phyloP scores from a whole-genome alignment of 176 grass and related monocot species.

The Aegilops bicornis region DNA sequence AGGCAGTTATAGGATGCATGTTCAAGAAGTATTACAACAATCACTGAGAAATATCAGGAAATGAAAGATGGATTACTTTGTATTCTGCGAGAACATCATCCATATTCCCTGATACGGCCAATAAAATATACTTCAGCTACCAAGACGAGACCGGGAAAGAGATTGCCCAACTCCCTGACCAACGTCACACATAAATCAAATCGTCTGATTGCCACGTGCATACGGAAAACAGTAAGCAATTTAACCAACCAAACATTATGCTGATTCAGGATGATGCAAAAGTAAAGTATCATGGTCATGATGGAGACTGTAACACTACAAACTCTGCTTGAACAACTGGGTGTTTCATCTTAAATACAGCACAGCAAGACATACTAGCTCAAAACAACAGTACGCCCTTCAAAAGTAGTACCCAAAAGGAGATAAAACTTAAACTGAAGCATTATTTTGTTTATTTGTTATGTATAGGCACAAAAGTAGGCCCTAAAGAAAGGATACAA shows the following conservation, averaged over 20 bases:
- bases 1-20: constrained; percentile 25
- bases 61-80: constrained; percentile 60
- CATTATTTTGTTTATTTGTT: constrained; percentile 25
- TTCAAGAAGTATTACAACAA: constrained; percentile 38
- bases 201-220: constrained; percentile 9
- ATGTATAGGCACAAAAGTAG: constrained; percentile 6
- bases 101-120: constrained; percentile 91
- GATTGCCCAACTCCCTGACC: constrained; percentile 62
- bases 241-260: constrained; percentile 7
- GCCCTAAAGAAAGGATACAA: constrained; percentile 11
- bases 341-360: constrained; percentile 17
- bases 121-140: constrained; percentile 77
- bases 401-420: constrained; percentile 12
- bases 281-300: constrained; percentile 2
- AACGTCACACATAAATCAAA: constrained; percentile 27
- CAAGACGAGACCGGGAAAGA: constrained; percentile 57
- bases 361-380: neutral
- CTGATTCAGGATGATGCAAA: neutral
- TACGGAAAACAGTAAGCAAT: constrained; percentile 11
- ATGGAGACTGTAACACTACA: neutral
- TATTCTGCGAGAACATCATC: constrained; percentile 85
- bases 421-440: constrained; percentile 22
- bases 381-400: constrained; percentile 2
- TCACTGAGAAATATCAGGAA: constrained; percentile 22
- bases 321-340: constrained; percentile 11